Conservation (phyloP, 2,329 filamentous ascomycete genomes). For the Hypocreales sp. region DNA sequence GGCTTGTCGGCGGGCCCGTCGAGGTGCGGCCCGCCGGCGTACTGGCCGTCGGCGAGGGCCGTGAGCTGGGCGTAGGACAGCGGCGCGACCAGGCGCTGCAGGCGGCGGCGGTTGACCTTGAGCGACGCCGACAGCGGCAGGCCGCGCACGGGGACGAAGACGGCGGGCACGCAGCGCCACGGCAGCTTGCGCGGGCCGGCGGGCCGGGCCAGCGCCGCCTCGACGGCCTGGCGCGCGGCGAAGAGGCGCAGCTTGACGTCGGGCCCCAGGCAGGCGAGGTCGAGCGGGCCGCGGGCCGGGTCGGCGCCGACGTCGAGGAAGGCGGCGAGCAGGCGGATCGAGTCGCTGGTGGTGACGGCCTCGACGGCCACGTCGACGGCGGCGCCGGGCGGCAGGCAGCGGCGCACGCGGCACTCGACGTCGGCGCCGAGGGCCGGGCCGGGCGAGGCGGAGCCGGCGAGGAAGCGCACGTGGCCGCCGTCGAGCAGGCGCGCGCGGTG, state of each 20-base stretch:
- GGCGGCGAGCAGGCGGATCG: conserved; percentile 25
- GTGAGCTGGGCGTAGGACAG: conserved; percentile 27
- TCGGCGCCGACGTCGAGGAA: conserved; percentile 32
- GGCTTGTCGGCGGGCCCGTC: conserved; percentile 25
- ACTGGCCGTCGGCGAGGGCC: conserved; percentile 15
- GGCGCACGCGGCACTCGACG: conserved; percentile 30
- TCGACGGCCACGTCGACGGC: conserved; percentile 37
- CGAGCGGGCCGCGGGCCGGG: conserved; percentile 20
- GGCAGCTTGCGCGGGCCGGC: conserved; percentile 12
- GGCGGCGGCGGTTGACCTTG: conserved; percentile 31
- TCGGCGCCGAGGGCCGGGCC: conserved; percentile 24
- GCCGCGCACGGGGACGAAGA: conserved; percentile 30
- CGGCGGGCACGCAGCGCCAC: conserved; percentile 26
- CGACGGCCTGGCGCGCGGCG: conserved; percentile 26
- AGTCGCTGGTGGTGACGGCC: conserved; percentile 27
- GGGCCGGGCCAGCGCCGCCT: conserved; percentile 21
- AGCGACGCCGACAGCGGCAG: conserved; percentile 33
- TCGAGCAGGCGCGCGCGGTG: conserved; percentile 33
- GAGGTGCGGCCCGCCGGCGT: conserved; percentile 17
- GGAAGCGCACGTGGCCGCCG: conserved; percentile 30
- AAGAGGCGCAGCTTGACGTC: conserved; percentile 27
- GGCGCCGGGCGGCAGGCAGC: conserved; percentile 26
- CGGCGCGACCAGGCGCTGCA: conserved; percentile 27
- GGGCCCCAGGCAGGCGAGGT: conserved; percentile 20
- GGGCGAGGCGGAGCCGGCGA: conserved; percentile 24